These are phyloP conservation scores for Butyriboletus loyo DNA, from an alignment of 768 basidiomycete species.

Conservation along the genomic window DNA sequence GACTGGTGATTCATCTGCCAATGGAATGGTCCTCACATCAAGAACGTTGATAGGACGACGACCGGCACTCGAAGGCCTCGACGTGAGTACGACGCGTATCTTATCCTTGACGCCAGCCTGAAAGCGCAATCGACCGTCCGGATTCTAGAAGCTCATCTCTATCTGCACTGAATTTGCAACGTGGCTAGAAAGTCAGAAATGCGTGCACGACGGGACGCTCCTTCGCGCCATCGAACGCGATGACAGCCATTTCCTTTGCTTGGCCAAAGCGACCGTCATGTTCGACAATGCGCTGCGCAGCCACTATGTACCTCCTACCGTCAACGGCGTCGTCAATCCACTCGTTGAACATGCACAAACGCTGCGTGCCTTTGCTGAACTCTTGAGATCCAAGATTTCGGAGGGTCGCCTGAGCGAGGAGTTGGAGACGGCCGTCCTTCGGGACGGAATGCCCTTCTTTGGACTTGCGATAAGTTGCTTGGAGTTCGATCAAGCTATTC, in stretches of 20 bases:
- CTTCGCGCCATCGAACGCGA: slow-evolving; percentile 24
- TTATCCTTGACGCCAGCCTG: not conserved
- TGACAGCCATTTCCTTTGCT: slow-evolving; percentile 10
- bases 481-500: slow-evolving; percentile 17
- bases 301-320: not conserved
- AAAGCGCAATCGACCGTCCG: not conserved
- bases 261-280: slow-evolving; percentile 16
- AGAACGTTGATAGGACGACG: not conserved
- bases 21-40: not conserved
- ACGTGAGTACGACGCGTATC: slow-evolving; percentile 1
- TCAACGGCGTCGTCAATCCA: not conserved
- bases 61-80: not conserved
- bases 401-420: slow-evolving; percentile 12
- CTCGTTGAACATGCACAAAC: slow-evolving; percentile 8
- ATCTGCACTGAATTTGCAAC: slow-evolving; percentile 14
- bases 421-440: slow-evolving; percentile 19
- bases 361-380: slow-evolving; percentile 16
- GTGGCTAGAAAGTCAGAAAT: slow-evolving; percentile 15
- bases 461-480: slow-evolving; percentile 20
- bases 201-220: not conserved
- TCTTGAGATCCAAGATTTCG: slow-evolving; percentile 8
- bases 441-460: slow-evolving; percentile 21
- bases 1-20: not conserved
- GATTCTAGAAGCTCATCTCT: slow-evolving; percentile 7
- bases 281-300: slow-evolving; percentile 21